phyloP scores from a whole-genome alignment of 208 protist genomes.

The Leishmania martiniquensis region DNA sequence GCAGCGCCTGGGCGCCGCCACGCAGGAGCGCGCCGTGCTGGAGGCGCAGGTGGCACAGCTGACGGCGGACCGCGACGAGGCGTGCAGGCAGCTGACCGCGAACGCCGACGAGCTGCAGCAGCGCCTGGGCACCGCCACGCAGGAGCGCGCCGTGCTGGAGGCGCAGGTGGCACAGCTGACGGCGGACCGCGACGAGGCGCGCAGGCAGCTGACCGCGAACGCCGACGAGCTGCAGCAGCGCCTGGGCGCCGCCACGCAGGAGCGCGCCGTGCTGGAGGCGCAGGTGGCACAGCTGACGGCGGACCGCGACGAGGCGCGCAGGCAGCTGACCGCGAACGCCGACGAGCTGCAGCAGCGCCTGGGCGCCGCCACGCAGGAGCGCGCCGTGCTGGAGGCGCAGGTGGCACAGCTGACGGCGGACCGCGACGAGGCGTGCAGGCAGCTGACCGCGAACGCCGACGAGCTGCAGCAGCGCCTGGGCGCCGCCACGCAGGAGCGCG shows the following conservation, averaged over 20 bases:
- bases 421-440: constrained; percentile 23
- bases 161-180: neutral
- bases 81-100: neutral
- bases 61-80: neutral
- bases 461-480: constrained; percentile 33
- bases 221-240: neutral
- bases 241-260: no score
- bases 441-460: constrained; percentile 14
- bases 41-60: neutral
- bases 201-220: neutral
- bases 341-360: neutral
- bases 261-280: no score
- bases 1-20: no score
- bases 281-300: no score
- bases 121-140: neutral
- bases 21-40: no score
- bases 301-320: neutral
- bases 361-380: neutral
- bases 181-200: neutral
- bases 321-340: neutral
- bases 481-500: constrained; percentile 4
- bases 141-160: neutral
- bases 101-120: neutral
- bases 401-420: constrained; percentile 16
- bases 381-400: constrained; percentile 9